These are phyloP conservation scores for Wickerhamomyces ciferrii DNA, from an alignment of 805 yeast species.

Conservation along the genomic window DNA sequence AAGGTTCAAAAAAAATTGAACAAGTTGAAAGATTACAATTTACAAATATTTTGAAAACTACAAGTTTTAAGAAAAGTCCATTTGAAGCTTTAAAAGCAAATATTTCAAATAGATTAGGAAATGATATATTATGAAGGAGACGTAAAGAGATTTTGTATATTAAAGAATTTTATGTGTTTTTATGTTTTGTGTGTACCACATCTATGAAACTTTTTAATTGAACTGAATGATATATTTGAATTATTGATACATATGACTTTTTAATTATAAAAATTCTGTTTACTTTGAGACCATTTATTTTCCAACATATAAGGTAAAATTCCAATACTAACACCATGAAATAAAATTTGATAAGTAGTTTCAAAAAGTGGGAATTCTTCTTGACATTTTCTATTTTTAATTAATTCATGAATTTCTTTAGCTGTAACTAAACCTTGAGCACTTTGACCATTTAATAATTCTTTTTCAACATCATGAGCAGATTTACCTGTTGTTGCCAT, in stretches of 20 bases:
- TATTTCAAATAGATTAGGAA: conserved; percentile 24
- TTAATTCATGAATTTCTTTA: conserved; percentile 77
- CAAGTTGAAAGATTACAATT: conserved; percentile 55
- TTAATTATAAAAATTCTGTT: conserved; percentile 12
- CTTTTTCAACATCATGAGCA: conserved; percentile 77
- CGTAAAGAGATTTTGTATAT: too few relatives aligned
- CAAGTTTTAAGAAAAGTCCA: conserved; percentile 52
- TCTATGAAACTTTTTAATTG: too few relatives aligned
- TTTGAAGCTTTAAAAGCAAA: conserved; percentile 61
- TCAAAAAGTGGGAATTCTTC: conserved; percentile 57
- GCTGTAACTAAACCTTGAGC: conserved; percentile 92
- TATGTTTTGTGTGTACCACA: too few relatives aligned
- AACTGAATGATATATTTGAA: too few relatives aligned
- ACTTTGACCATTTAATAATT: conserved; percentile 84
- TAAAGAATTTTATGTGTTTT: too few relatives aligned
- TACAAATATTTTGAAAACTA: conserved; percentile 48
- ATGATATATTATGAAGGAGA: background rate
- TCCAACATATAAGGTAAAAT: conserved; percentile 53
- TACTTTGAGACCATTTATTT: conserved; percentile 23
- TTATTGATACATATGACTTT: too few relatives aligned
- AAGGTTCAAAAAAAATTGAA: conserved; percentile 50
- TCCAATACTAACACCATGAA: conserved; percentile 52
- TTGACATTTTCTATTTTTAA: conserved; percentile 22
- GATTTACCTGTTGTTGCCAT: conserved; percentile 73
- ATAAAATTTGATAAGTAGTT: conserved; percentile 49